phyloP scores from a whole-genome alignment of 306 rosid species.

The Rubus parviflorus region DNA sequence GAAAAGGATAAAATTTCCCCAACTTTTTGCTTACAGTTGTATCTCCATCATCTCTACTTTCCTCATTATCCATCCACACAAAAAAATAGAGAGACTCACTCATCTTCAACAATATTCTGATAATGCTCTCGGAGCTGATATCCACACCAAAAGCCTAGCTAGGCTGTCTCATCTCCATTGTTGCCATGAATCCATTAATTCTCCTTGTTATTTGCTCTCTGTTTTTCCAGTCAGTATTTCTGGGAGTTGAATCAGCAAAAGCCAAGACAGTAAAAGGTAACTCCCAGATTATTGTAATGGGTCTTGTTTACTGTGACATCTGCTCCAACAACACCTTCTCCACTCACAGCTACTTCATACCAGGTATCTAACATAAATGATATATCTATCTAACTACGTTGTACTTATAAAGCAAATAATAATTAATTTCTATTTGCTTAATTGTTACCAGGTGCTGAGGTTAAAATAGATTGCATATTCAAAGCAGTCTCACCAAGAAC shows the following conservation, averaged over 20 bases:
- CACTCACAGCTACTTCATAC: conserved; percentile 76
- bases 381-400: neutral
- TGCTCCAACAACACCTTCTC: conserved; percentile 94
- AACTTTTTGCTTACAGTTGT: conserved; percentile 45
- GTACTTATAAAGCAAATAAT: neutral
- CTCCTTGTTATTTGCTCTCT: conserved; percentile 50
- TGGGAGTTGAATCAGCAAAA: conserved; percentile 57
- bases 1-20: conserved; percentile 43
- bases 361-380: conserved; percentile 35
- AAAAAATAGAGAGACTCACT: conserved; percentile 7
- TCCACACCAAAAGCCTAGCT: neutral
- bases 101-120: conserved; percentile 34
- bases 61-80: conserved; percentile 47
- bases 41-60: conserved; percentile 32
- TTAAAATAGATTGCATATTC: conserved; percentile 72
- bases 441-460: conserved; percentile 70
- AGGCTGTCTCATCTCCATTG: conserved; percentile 9
- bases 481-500: conserved; percentile 66
- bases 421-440: neutral
- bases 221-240: conserved; percentile 31
- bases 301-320: conserved; percentile 89
- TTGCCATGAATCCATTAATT: conserved; percentile 47
- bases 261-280: conserved; percentile 19
- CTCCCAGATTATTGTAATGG: conserved; percentile 89
- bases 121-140: conserved; percentile 38